Evolutionary conservation across 2,329 filamentous ascomycete genomes (phyloP), one percentile per base, ranked within the genome.

Genomic region (Cladobotryum protrusum): DNA sequence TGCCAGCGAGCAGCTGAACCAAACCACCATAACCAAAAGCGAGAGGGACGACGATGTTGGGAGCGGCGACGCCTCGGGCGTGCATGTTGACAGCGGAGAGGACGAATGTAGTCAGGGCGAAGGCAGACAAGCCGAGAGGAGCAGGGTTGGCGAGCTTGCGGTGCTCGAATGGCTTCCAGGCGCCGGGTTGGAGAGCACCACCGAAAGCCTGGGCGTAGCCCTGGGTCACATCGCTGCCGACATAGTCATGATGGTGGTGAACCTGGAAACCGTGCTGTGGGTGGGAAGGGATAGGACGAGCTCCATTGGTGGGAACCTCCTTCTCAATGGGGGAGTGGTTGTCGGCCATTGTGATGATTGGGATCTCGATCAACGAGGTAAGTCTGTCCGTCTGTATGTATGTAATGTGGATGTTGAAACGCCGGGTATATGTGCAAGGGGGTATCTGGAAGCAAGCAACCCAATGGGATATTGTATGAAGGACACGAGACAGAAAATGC

Each of bases 101-200:
- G 35, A 92, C 81, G 66, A 92, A 92, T 12, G 87, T 92, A 48
- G 87, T 92, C 63, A 92, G 74, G 55, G 87, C 88, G 73, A 92
- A 92, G 64, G 85, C 87, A 54, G 75, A 80, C 44, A 92, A 80
- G 56, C 88, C 87, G 36, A 91, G 76, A 29, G 87, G 87, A 47
- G 85, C 86, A 4, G 87, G 87, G 70, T 91, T 91, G 72, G 79
- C 87, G 67, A 91, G 81, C 72, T 87, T 86, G 70, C 85, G 82
- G 64, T 80, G 77, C 68, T 81, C 79, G 47, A 73, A 71, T 8
- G 82, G 73, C 68, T 77, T 81, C 75, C 85, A 79, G 41, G 76
- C 67, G 70, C 85, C 84, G 46, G 86, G 85, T 67, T 89, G 83
- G 67, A 88, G 83, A 61, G 85, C 82, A 71, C 85, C 85, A 56